Conservation (phyloP, 768 basidiomycete species). For the Suillus bovinus region DNA sequence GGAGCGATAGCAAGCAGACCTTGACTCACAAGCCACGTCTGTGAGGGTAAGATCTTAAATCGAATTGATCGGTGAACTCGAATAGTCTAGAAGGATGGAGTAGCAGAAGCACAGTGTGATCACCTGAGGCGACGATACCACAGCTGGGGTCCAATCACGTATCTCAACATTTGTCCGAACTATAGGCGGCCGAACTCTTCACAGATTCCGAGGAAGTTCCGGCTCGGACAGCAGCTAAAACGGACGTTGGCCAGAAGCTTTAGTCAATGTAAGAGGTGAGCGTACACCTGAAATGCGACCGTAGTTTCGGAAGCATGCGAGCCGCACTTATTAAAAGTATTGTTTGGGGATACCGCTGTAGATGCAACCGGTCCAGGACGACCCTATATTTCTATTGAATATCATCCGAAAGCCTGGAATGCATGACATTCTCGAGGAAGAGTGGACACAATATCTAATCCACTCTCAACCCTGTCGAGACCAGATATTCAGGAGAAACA, state of each 20-base stretch:
- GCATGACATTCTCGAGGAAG: not conserved
- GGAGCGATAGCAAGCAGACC: not conserved
- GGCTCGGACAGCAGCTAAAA: too few relatives aligned
- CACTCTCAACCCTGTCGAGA: not conserved
- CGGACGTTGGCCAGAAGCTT: not conserved
- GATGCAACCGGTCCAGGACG: not conserved
- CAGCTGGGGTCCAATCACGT: not conserved
- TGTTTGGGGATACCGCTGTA: not conserved
- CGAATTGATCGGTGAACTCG: constrained; percentile 5
- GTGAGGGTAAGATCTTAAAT: not conserved
- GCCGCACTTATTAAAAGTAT: not conserved
- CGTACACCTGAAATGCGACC: not conserved
- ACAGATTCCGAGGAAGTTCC: constrained; percentile 1
- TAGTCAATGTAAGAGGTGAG: not conserved
- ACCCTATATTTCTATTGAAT: not conserved
- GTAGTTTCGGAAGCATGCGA: constrained; percentile 1
- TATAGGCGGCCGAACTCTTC: not conserved
- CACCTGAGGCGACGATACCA: not conserved
- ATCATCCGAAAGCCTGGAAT: not conserved
- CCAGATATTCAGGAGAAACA: not conserved
- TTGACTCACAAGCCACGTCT: constrained; percentile 4
- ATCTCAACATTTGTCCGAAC: not conserved
- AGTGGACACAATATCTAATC: not conserved
- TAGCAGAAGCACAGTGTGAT: constrained; percentile 3
- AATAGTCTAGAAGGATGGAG: constrained; percentile 1